Evolutionary conservation across 257 asterid genomes (phyloP), one percentile per base, ranked within the genome.

Genomic region (Gardenia jasminoides): DNA sequence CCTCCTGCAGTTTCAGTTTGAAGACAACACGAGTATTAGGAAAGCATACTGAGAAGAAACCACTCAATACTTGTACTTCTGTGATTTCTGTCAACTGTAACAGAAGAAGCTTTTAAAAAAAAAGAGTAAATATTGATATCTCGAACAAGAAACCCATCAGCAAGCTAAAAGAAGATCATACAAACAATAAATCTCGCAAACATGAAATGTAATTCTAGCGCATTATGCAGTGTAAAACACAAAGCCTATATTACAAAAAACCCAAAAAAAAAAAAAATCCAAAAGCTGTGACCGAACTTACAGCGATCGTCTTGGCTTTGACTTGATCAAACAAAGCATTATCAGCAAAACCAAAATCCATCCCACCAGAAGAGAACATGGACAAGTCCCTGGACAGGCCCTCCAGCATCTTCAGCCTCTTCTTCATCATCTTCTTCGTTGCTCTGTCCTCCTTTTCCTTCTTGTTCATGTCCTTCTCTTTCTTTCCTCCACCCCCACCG

Each of bases 341-440:
- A 67, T 79, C 79, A 30, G 26, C 30, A 10, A 76, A 84, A 78
- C 52, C 93, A 89, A 73, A 88, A 78, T 30, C 90, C 92, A 88
- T 86, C 79, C 83, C 85, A 52, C 17, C 1, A 52, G 58, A 15
- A 78, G 88, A 80, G 24, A 92, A 85, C 30, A 81, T 77, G 13
- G 86, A 74, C 48, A 91, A 88, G 77, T 90, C 91, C 85, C 59
- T 85, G 2, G 90, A 80, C 80, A 93, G 80, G 30, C 86, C 91
- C 85, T 92, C 85, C 19, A 92, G 80, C 82, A 90, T 83, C 82
- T 93, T 93, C 92, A 85, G 41, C 84, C 87, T 92, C 90, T 85
- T 86, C 83, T 86, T 90, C 69, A 70, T 90, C 85, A 77, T 86
- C 84, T 76, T 83, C 86, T 87, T 83, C 12, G 73, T 84, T 83